Evolutionary conservation across 2,329 filamentous ascomycete genomes (phyloP), one percentile per base, ranked within the genome.

Genomic region (Neophaeococcomyces aloes): DNA sequence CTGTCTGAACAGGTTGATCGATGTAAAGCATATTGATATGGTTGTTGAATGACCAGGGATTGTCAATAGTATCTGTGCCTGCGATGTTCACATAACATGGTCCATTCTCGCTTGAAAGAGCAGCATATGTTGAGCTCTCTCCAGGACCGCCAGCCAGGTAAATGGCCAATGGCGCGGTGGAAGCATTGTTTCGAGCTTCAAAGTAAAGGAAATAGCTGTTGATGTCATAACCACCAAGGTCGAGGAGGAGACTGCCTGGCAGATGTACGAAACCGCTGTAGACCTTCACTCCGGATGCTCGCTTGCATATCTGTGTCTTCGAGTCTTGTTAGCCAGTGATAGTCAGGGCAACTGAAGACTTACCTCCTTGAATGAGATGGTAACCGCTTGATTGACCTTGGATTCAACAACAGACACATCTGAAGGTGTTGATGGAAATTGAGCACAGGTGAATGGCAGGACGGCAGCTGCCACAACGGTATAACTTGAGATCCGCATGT

Each of bases 171-270:
- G 76, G 76, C 2, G 75, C 75, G 35, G 69, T 71, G 7, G 59
- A 54, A 1, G 75, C 66, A 50, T 69, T 63, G 40, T 72, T 65
- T 6, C 74, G 65, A 5, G 76, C 65, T 52, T 79, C 75, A 52
- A 80, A 74, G 55, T 78, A 80, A 74, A 76, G 78, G 60, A 80
- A 81, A 59, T 79, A 81, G 36, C 74, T 78, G 55, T 78, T 76
- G 51, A 78, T 76, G 3, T 70, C 65, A 53, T 76, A 77, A 44
- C 72, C 59, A 29, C 61, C 53, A 2, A 47, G 17, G 33, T 52
- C 49, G 3, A 65, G 50, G 37, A 70, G 57, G 1, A 66, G 61
- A 17, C 62, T 64, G 2, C 67, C 65, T 2, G 74, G 74, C 5
- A 79, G 64, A 55, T 74, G 68, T 7, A 80, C 69, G 50, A 78